These are phyloP conservation scores for Brassica juncea DNA, from an alignment of 345 rosid species.

Conservation along the genomic window DNA sequence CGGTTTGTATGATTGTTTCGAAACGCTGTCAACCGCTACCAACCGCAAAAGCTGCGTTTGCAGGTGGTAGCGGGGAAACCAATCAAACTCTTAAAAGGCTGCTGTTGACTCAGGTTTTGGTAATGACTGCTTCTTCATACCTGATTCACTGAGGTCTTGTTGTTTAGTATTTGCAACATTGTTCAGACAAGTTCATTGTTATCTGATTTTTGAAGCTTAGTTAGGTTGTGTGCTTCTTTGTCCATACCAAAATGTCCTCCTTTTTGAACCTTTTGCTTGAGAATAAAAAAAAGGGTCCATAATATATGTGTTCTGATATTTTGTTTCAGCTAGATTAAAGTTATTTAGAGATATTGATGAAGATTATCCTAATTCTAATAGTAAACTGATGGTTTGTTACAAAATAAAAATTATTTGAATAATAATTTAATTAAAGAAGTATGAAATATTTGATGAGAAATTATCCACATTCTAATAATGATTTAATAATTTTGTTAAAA, in stretches of 20 bases:
- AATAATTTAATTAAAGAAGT: not conserved
- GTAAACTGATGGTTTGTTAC: not conserved
- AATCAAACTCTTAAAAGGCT: too few species aligned
- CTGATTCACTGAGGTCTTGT: not conserved
- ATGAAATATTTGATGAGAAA: not conserved
- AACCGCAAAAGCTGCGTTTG: too few species aligned
- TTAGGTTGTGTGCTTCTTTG: constrained; percentile 6
- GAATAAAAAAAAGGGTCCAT: constrained; percentile 1
- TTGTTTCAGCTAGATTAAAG: not conserved
- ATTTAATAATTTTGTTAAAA: too few species aligned
- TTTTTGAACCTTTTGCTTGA: not conserved
- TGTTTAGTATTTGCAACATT: not conserved
- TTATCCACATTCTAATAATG: not conserved
- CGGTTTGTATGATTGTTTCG: too few species aligned
- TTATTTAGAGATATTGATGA: not conserved
- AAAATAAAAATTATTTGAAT: not conserved
- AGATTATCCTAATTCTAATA: not conserved
- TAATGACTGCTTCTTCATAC: constrained; percentile 4
- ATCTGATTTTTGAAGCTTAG: constrained; percentile 11
- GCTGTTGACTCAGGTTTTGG: constrained; percentile 7
- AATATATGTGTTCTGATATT: not conserved
- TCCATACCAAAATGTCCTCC: constrained; percentile 4
- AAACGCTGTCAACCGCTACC: too few species aligned
- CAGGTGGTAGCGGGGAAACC: too few species aligned
- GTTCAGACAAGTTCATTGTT: constrained; percentile 10